Evolutionary conservation across 495 filamentous ascomycete genomes (phyloP).

Genomic region (Venustampulla echinocandica): DNA sequence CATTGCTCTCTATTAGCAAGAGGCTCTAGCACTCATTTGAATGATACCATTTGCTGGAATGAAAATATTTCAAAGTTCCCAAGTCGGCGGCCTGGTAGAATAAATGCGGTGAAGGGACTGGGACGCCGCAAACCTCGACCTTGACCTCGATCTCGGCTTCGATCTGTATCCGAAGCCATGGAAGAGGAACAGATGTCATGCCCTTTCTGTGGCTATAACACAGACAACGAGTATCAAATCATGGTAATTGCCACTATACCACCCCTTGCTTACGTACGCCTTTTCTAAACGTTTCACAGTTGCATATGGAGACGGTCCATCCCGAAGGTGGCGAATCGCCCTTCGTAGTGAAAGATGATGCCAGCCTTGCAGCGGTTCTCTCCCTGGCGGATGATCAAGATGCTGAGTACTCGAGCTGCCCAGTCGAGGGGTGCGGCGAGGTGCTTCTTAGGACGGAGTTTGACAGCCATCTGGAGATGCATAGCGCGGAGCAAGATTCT

Average conservation of each 20-base stretch:
- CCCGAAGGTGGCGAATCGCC: conserved; percentile 21
- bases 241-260: conserved; percentile 11
- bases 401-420: conserved; percentile 54
- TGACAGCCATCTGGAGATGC: conserved; percentile 65
- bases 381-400: conserved; percentile 25
- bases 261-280: not conserved
- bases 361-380: conserved; percentile 6
- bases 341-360: conserved; percentile 20
- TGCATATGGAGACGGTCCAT: conserved; percentile 19
- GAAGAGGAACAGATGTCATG: conserved; percentile 13
- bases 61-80: no score
- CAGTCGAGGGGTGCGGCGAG: conserved; percentile 65
- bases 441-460: conserved; percentile 50
- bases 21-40: no score
- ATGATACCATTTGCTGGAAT: no score
- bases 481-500: conserved; percentile 50
- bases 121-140: no score
- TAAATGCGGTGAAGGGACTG: no score
- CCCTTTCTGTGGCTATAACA: conserved; percentile 21
- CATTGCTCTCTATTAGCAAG: no score
- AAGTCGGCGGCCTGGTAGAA: no score
- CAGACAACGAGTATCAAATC: conserved; percentile 19
- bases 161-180: no score
- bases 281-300: conserved; percentile 7
- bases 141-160: no score